Evolutionary conservation across 176 grass and related monocot genomes (phyloP).

Genomic region (Oryza officinalis): DNA sequence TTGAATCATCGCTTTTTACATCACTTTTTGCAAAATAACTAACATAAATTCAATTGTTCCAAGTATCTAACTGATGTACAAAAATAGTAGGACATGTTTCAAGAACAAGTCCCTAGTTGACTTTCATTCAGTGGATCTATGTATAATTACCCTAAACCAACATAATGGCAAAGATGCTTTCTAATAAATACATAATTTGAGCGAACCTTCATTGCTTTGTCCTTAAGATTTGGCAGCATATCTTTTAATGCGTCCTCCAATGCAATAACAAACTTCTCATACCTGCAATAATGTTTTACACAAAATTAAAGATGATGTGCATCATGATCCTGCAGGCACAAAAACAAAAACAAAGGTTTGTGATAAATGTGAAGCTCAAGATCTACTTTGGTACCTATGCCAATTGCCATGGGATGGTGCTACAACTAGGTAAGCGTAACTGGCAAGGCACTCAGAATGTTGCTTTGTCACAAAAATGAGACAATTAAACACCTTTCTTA

Average conservation of each 20-base stretch:
- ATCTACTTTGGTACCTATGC: no score
- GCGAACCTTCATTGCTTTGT: conserved; percentile 96
- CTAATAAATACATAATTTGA: conserved; percentile 32
- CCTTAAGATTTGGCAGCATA: conserved; percentile 93
- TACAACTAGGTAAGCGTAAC: no score
- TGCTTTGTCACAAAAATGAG: no score
- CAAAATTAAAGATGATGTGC: conserved; percentile 3
- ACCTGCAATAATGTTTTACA: conserved; percentile 54
- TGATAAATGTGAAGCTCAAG: not conserved
- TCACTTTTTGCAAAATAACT: not conserved
- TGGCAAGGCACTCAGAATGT: no score
- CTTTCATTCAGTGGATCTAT: not conserved
- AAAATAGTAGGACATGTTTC: not conserved
- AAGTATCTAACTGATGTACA: conserved; percentile 12
- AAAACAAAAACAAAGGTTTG: conserved; percentile 29
- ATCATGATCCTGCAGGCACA: not conserved
- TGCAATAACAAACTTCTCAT: conserved; percentile 90
- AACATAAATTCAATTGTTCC: not conserved
- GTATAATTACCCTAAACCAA: not conserved
- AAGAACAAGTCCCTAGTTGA: conserved; percentile 7
- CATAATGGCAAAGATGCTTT: not conserved
- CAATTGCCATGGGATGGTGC: no score
- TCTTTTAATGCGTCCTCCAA: conserved; percentile 93
- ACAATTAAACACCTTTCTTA: no score
- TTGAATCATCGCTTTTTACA: not conserved